These are phyloP conservation scores for Brassica carinata DNA, from an alignment of 345 rosid genomes.

Conservation along the genomic window DNA sequence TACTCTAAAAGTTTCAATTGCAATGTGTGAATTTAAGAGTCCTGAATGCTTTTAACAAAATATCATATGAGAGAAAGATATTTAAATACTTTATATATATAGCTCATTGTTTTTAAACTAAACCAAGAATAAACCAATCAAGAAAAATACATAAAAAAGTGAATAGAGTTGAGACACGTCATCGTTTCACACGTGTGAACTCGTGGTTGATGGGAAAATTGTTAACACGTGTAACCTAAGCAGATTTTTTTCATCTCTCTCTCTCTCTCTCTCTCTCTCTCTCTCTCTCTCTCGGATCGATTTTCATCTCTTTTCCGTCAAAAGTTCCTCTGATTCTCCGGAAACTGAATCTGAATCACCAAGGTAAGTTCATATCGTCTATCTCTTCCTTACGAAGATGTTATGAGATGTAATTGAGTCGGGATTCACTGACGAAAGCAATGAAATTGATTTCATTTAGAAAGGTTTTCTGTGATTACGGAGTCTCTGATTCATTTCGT, in stretches of 20 bases:
- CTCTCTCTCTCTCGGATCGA: too few species aligned
- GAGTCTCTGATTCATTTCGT: slow-evolving; percentile 2
- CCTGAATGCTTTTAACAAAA: neutral
- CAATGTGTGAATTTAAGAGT: neutral
- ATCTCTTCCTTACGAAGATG: neutral
- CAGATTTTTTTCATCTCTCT: neutral
- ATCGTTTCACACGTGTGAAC: slow-evolving; percentile 27
- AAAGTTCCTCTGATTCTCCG: neutral
- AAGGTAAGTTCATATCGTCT: slow-evolving; percentile 6
- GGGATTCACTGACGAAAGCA: neutral
- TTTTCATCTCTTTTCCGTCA: neutral
- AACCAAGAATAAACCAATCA: too few species aligned
- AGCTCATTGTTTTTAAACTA: too few species aligned
- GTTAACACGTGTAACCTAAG: neutral
- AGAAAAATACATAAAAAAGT: neutral
- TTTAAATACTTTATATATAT: too few species aligned
- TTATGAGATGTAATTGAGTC: neutral
- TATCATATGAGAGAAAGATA: too few species aligned
- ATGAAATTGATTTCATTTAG: neutral
- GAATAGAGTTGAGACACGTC: slow-evolving; percentile 22
- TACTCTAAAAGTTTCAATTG: neutral
- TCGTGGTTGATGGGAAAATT: slow-evolving; percentile 20
- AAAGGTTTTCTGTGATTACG: neutral
- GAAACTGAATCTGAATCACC: slow-evolving; percentile 24
- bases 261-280: too few species aligned